Evolutionary conservation across 352 stramenopile genomes (phyloP), one percentile per base, ranked within the genome.

Genomic region (Phytophthora boehmeriae): DNA sequence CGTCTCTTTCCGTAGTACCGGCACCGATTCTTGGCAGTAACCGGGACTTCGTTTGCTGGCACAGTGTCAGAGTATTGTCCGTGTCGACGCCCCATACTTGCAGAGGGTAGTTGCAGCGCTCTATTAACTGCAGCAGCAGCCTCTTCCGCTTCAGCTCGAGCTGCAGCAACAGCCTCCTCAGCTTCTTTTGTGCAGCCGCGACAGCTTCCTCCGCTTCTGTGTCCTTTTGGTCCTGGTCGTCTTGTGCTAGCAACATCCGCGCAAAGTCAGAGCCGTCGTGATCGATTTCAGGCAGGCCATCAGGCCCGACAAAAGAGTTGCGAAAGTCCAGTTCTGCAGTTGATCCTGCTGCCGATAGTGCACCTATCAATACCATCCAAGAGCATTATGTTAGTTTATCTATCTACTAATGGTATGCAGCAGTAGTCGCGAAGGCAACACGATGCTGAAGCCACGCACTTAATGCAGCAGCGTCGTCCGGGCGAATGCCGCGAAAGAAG

Each of bases 1-100:
- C 81, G 83, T 56, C 86, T 80, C 63, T 87, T 90, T 50, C 82
- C 86, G 46, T 88, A 88, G 63, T 90, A 94, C 22, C 76, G 76
- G 35, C 85, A 94, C 4, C 75, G 74, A 48, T 79, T 82, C 43
- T 80, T 78, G 9, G 62, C 48, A 23, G 63, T 46, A 5, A 76
- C 44, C 9, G 56, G 48, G 1, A 52, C 44, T 8, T 74, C 65
- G 3, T 63, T 66, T 8, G 68, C 48, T 8, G 48, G 35, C 19
- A 35, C 55, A 39, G 70, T 70, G 8, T 54, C 49, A 16, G 8
- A 13, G 4, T 44, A 44, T 20, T 28, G 43, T 39, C 34, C 59
- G 0, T 36, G 45, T 47, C 54, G 51, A 9, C 71, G 27, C 20
- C 44, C 42, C 39, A 68, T 43, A 27, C 43, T 42, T 14, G 44